Evolutionary conservation across 257 asterid genomes (phyloP).

Genomic region (Leptodermis oblonga): DNA sequence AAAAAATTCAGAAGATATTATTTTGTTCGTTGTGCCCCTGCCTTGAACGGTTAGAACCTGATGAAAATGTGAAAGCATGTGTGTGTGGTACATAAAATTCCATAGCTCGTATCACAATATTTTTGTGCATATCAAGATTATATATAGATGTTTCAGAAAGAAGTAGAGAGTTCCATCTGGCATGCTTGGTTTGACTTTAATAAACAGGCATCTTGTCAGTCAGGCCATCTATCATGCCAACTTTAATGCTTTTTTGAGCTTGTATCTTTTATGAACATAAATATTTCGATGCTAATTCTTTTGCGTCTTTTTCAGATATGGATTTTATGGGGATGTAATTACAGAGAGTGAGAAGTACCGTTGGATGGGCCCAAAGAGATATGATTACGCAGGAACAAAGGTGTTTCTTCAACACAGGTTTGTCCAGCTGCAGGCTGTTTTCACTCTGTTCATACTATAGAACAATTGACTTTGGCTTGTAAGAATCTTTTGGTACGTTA

Average conservation of each 20-base stretch:
- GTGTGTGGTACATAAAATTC: too few species aligned
- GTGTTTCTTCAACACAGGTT: slow-evolving; percentile 97
- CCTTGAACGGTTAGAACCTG: too few species aligned
- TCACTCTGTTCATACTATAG: too few species aligned
- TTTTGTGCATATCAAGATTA: too few species aligned
- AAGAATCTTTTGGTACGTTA: too few species aligned
- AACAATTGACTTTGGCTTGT: neutral
- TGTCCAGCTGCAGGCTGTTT: slow-evolving; percentile 19
- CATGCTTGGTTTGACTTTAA: neutral
- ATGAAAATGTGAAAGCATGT: too few species aligned
- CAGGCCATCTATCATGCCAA: neutral
- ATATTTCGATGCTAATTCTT: slow-evolving; percentile 12
- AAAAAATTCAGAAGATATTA: too few species aligned
- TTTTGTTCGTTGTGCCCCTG: too few species aligned
- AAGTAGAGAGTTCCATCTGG: too few species aligned
- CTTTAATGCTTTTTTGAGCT: too few species aligned
- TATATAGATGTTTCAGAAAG: too few species aligned
- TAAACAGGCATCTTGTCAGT: neutral
- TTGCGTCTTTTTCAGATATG: slow-evolving; percentile 54
- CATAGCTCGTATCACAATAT: too few species aligned
- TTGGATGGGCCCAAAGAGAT: slow-evolving; percentile 97
- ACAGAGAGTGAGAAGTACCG: slow-evolving; percentile 92
- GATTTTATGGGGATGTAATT: slow-evolving; percentile 97
- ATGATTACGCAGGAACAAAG: slow-evolving; percentile 97
- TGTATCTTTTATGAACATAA: neutral